Evolutionary conservation across 371 early-diverging fungal species (phyloP).

Genomic region (Batkoa obscura): DNA sequence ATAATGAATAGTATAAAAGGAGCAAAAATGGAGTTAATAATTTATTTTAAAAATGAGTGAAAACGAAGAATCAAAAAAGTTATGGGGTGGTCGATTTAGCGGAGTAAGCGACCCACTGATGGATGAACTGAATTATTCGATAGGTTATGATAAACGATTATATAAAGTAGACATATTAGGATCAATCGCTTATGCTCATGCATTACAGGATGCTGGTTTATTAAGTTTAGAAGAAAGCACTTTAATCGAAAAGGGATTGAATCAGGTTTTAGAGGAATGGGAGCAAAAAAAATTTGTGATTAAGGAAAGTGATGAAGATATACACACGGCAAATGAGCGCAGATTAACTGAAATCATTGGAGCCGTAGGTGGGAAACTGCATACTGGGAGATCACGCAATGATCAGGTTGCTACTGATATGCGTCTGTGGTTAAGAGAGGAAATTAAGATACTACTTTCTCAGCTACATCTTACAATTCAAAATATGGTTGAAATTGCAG

Average conservation of each 20-base stretch:
- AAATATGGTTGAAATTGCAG: slow-evolving; percentile 54
- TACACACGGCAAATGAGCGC: slow-evolving; percentile 95
- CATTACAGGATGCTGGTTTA: slow-evolving; percentile 49
- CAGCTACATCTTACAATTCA: slow-evolving; percentile 55
- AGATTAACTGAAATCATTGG: slow-evolving; percentile 86
- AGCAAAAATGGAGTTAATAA: no score
- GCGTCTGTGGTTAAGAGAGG: slow-evolving; percentile 82
- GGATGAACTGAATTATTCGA: slow-evolving; percentile 89
- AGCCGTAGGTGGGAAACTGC: slow-evolving; percentile 81
- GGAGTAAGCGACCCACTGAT: slow-evolving; percentile 87
- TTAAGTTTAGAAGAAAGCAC: slow-evolving; percentile 55
- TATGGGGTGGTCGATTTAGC: slow-evolving; percentile 74
- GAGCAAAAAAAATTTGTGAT: slow-evolving; percentile 44
- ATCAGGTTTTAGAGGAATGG: slow-evolving; percentile 69
- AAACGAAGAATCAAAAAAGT: slow-evolving; percentile 15
- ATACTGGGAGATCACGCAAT: slow-evolving; percentile 87
- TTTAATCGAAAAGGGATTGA: slow-evolving; percentile 50
- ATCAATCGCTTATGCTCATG: slow-evolving; percentile 80
- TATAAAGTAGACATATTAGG: slow-evolving; percentile 73
- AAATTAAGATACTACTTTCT: slow-evolving; percentile 31
- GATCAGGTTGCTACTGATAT: slow-evolving; percentile 98
- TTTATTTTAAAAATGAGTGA: no score
- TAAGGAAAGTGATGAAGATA: slow-evolving; percentile 80
- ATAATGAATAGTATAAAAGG: no score
- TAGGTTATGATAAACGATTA: slow-evolving; percentile 83